Conservation (phyloP, 2,329 filamentous ascomycete species). For the Nemania abortiva region DNA sequence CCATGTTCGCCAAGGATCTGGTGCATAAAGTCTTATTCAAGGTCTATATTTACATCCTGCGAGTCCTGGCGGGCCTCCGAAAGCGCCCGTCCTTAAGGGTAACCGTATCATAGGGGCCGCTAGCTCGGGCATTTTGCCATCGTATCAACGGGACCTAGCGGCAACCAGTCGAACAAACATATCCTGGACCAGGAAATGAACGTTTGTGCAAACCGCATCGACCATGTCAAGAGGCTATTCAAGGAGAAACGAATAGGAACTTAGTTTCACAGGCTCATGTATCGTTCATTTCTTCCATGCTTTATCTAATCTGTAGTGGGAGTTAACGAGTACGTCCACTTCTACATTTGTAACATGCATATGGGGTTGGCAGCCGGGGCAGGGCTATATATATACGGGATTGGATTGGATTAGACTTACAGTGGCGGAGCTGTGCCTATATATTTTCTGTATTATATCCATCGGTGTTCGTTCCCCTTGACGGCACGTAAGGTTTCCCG, state of each 20-base stretch:
- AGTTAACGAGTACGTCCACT: conserved; percentile 7
- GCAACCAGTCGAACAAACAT: neutral
- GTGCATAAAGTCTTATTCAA: conserved; percentile 79
- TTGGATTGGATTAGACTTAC: conserved; percentile 25
- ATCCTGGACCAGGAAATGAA: conserved; percentile 18
- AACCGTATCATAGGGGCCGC: neutral
- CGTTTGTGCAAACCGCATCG: too few species aligned
- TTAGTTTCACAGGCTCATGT: neutral
- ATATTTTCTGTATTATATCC: conserved; percentile 24
- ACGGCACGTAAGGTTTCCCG: neutral
- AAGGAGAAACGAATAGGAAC: neutral
- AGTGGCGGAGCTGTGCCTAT: conserved; percentile 11
- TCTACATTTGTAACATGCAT: conserved; percentile 14
- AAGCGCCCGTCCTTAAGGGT: neutral
- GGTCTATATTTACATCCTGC: conserved; percentile 75
- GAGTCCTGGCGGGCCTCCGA: conserved; percentile 51
- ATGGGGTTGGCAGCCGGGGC: neutral
- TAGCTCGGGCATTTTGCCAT: conserved; percentile 34
- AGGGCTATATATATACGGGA: neutral
- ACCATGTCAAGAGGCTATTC: conserved; percentile 31
- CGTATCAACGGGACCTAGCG: conserved; percentile 22
- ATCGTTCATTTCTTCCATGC: neutral
- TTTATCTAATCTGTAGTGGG: neutral
- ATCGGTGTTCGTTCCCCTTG: neutral
- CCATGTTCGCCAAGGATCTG: conserved; percentile 86